Evolutionary conservation across 2,329 filamentous ascomycete species (phyloP).

Genomic region (Macrophomina pseudophaseolina): DNA sequence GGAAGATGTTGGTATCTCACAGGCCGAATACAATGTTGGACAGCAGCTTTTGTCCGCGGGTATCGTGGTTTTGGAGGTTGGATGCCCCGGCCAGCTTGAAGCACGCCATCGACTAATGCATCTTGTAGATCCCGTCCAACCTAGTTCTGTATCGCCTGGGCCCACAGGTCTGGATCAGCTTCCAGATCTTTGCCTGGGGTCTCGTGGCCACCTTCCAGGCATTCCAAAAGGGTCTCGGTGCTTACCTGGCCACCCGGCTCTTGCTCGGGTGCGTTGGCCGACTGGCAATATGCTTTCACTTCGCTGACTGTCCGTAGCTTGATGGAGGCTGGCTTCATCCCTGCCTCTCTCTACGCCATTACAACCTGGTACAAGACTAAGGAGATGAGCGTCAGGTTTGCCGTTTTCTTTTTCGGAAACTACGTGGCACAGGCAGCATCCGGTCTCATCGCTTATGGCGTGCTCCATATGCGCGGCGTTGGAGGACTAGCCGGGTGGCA

Average conservation of each 20-base stretch:
- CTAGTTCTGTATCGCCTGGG: constrained; percentile 40
- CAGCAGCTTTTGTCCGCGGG: constrained; percentile 42
- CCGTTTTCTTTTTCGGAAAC: constrained; percentile 64
- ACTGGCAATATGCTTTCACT: background rate
- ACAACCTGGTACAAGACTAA: constrained; percentile 64
- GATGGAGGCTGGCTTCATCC: constrained; percentile 53
- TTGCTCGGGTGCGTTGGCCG: constrained; percentile 41
- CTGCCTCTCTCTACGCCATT: constrained; percentile 55
- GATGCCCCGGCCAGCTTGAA: background rate
- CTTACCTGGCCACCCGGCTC: constrained; percentile 46
- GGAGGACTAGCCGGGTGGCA: constrained; percentile 50
- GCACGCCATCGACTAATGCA: constrained; percentile 18
- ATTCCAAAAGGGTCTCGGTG: constrained; percentile 44
- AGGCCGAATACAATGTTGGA: constrained; percentile 41
- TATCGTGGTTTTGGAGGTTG: constrained; percentile 39
- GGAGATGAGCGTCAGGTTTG: constrained; percentile 63
- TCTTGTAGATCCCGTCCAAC: constrained; percentile 11
- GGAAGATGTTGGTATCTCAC: constrained; percentile 38
- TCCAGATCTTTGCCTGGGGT: constrained; percentile 46
- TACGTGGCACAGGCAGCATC: constrained; percentile 65
- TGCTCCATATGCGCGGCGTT: constrained; percentile 65
- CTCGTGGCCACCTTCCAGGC: constrained; percentile 49
- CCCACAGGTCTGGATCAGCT: constrained; percentile 46
- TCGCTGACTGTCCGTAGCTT: background rate
- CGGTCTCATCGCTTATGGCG: constrained; percentile 63